Conservation (phyloP, 2,329 filamentous ascomycete species). For the Paracoccidioides brasiliensis region DNA sequence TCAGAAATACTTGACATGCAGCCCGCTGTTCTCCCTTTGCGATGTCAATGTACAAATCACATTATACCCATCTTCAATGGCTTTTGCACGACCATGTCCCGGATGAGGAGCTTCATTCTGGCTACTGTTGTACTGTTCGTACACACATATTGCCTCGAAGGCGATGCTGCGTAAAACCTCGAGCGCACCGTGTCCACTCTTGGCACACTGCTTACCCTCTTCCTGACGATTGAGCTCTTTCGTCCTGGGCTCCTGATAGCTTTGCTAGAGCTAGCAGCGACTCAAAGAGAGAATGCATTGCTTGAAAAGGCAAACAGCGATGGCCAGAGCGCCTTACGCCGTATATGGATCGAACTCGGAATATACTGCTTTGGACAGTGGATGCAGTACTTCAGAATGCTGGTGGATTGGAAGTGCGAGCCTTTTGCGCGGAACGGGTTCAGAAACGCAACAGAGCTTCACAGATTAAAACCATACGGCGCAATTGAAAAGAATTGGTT, state of each 20-base stretch:
- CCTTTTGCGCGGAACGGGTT: constrained; percentile 26
- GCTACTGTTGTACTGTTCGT: not conserved
- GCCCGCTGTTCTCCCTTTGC: no score
- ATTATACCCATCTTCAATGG: not conserved
- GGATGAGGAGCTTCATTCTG: not conserved
- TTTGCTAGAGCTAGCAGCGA: no score
- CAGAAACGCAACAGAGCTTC: constrained; percentile 37
- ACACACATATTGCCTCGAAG: not conserved
- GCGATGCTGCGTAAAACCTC: not conserved
- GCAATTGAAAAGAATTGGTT: constrained; percentile 51
- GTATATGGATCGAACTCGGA: constrained; percentile 45
- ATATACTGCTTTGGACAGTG: constrained; percentile 46
- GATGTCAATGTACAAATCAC: not conserved
- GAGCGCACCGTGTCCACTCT: not conserved
- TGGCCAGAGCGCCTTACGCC: constrained; percentile 36
- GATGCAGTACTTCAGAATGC: constrained; percentile 40
- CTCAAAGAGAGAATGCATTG: not conserved
- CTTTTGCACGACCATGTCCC: not conserved
- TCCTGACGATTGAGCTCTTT: not conserved
- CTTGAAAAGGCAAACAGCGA: no score
- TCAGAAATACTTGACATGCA: no score
- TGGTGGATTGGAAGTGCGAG: constrained; percentile 34
- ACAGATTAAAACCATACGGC: constrained; percentile 35
- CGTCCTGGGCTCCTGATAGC: not conserved
- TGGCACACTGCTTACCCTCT: not conserved